Evolutionary conservation across 179 eudicot genomes (phyloP).

Genomic region (Beta corolliflora): DNA sequence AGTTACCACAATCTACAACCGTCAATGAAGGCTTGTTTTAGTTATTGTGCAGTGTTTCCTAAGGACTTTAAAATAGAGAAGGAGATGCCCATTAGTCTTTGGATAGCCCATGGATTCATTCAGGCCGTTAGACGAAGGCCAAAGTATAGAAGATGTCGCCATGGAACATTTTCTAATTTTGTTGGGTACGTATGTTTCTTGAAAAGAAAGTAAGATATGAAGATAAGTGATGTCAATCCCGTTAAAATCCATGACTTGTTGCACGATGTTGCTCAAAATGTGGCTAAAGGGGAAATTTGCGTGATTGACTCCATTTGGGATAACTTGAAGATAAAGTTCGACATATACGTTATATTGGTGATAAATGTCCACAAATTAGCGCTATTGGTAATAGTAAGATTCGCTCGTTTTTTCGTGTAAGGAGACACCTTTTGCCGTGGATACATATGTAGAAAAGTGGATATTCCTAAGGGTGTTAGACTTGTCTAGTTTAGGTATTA

Average conservation of each 20-base stretch:
- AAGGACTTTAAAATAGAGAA: neutral
- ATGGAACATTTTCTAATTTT: neutral
- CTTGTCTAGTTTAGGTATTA: neutral
- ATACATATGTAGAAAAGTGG: neutral
- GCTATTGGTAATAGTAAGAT: neutral
- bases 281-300: constrained; percentile 18
- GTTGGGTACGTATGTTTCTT: constrained; percentile 15
- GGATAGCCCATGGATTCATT: neutral
- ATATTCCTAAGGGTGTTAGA: constrained; percentile 3
- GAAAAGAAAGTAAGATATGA: constrained; percentile 27
- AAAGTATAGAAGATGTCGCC: neutral
- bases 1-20: neutral
- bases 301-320: neutral
- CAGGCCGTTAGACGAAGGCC: neutral
- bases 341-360: neutral
- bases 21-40: neutral
- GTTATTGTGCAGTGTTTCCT: neutral
- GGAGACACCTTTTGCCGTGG: neutral
- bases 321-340: neutral
- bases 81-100: neutral
- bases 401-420: neutral
- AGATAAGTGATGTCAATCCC: constrained; percentile 18
- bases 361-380: neutral
- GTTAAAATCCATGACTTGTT: constrained; percentile 45
- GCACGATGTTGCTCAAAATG: constrained; percentile 45